Base-by-base conservation (phyloP, 202 grass and related monocot species). In the Zoysia matrella region DNA sequence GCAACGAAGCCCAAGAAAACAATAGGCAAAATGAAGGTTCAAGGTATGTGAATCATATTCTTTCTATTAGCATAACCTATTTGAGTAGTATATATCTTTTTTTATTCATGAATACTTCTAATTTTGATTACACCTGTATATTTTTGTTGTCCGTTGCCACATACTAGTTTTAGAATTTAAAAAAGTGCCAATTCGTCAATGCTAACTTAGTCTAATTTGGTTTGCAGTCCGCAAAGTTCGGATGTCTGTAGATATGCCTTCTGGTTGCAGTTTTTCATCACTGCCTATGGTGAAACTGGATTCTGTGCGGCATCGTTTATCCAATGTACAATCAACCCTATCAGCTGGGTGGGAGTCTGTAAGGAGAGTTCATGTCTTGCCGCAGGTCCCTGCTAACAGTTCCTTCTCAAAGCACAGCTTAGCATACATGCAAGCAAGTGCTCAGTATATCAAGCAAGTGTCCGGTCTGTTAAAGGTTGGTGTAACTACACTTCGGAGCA, bases 361-460 rank as follows among this genome's bases (percentile, higher is more conserved):
- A 84, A 84, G 91, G 57, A 89, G 79, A 88, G 89, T 92, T 63
- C 89, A 89, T 61, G 87, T 93, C 75, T 82, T 91, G 61, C 91
- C 89, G 10, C 89, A 88, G 63, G 55, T 99, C 52, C 89, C 93
- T 57, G 71, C 83, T 82, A 92, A 92, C 56, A 96, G 89, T 85
- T 93, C 96, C 9, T 95, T 99, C 72, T 93, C 89, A 45, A 95
- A 83, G 72, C 96, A 99, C 65, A 96, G 96, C 75, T 84, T 99
- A 83, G 96, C 96, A 74, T 99, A 99, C 76, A 93, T 99, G 90
- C 86, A 95, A 85, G 93, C 96, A 75, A 94, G 96, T 84, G 96
- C 96, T 52, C 90, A 93, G 56, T 99, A 99, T 84, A 87, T 99
- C 73, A 99, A 93, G 83, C 90, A 93, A 83, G 96, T 99, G 52